Evolutionary conservation across 2,329 filamentous ascomycete species (phyloP).

Genomic region (Alternaria atra): DNA sequence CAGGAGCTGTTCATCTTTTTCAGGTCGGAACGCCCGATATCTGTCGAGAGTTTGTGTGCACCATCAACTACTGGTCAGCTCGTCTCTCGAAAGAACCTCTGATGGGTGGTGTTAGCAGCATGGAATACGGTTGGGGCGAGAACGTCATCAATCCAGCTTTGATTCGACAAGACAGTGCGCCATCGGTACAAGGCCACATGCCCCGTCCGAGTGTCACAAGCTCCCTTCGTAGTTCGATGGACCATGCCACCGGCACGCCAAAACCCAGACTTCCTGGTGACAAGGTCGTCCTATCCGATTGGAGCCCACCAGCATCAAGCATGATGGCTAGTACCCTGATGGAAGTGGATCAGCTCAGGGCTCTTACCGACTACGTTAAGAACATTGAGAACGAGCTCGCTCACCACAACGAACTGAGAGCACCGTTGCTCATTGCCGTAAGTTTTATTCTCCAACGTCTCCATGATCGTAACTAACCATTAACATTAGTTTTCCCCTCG

Average conservation of each 20-base stretch:
- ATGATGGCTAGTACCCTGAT: slow-evolving; percentile 82
- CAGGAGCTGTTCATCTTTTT: slow-evolving; percentile 96
- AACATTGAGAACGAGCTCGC: slow-evolving; percentile 86
- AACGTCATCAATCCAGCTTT: slow-evolving; percentile 70
- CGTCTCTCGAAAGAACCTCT: slow-evolving; percentile 92
- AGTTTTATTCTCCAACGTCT: slow-evolving; percentile 37
- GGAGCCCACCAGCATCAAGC: slow-evolving; percentile 87
- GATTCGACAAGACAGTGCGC: slow-evolving; percentile 53
- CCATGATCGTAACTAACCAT: slow-evolving; percentile 21
- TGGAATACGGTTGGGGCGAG: slow-evolving; percentile 97
- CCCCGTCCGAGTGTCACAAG: slow-evolving; percentile 66
- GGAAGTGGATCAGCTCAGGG: slow-evolving; percentile 82
- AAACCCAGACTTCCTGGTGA: slow-evolving; percentile 82
- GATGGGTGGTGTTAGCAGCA: slow-evolving; percentile 91
- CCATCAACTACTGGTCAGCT: slow-evolving; percentile 97
- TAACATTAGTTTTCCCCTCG: slow-evolving; percentile 76
- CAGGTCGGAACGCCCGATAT: slow-evolving; percentile 96
- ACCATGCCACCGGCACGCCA: slow-evolving; percentile 64
- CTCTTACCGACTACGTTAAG: slow-evolving; percentile 79
- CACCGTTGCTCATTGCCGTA: slow-evolving; percentile 83
- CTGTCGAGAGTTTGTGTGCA: slow-evolving; percentile 90
- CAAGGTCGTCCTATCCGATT: slow-evolving; percentile 82
- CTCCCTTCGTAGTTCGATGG: slow-evolving; percentile 68
- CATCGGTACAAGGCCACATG: slow-evolving; percentile 45
- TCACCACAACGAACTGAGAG: slow-evolving; percentile 86